phyloP scores from a whole-genome alignment of 805 yeast genomes.

The Kuraishia ogatae region DNA sequence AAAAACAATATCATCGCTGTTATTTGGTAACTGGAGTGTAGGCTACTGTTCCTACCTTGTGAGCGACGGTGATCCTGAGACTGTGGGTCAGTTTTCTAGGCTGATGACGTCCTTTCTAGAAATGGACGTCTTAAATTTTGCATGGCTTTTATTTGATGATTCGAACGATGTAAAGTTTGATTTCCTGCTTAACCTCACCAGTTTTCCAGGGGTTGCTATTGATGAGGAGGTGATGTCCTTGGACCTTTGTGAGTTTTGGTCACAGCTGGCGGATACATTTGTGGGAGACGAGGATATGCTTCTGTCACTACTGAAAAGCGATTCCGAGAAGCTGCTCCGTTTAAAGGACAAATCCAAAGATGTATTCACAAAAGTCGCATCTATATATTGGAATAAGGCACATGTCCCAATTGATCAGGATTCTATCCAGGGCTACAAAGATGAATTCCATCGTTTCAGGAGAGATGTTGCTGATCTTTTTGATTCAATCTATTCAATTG shows the following conservation, averaged over 20 bases:
- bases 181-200: constrained; percentile 43
- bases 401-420: constrained; percentile 32
- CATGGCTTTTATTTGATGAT: constrained; percentile 28
- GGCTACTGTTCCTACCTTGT: constrained; percentile 23
- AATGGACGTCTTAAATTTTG: constrained; percentile 32
- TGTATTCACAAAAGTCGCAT: constrained; percentile 44
- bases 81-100: constrained; percentile 32
- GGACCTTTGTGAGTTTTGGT: constrained; percentile 61
- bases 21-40: constrained; percentile 39
- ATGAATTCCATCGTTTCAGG: constrained; percentile 63
- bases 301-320: constrained; percentile 21
- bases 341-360: constrained; percentile 23
- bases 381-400: constrained; percentile 62
- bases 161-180: constrained; percentile 32
- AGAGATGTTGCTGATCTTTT: constrained; percentile 70
- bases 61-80: constrained; percentile 25
- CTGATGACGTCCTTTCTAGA: constrained; percentile 38
- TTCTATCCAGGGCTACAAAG: constrained; percentile 22
- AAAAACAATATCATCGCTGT: constrained; percentile 18
- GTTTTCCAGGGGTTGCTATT: constrained; percentile 48
- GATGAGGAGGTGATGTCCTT: constrained; percentile 49
- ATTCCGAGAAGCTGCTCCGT: constrained; percentile 17
- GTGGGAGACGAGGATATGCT: constrained; percentile 37
- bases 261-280: constrained; percentile 50
- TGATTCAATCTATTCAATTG: constrained; percentile 58